These are phyloP conservation scores for Baorangia bicolor DNA, from an alignment of 768 basidiomycete species.

Conservation along the genomic window DNA sequence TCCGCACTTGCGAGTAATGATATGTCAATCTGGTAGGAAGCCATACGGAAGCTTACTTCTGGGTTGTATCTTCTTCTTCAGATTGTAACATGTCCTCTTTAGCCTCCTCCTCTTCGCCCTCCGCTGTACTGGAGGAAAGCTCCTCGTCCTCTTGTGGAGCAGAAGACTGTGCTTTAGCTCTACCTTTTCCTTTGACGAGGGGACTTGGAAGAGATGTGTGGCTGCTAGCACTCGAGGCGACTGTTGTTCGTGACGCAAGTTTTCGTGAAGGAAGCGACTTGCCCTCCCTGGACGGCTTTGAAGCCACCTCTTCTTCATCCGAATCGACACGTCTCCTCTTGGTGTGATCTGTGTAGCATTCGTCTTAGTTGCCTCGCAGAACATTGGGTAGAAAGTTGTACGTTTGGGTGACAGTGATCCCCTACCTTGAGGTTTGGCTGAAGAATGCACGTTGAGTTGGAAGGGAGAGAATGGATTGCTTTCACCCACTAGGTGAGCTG, in stretches of 20 bases:
- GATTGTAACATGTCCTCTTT: constrained; percentile 42
- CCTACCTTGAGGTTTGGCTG: constrained; percentile 42
- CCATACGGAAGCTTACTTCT: constrained; percentile 47
- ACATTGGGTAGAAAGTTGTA: constrained; percentile 1
- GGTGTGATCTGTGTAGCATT: constrained; percentile 25
- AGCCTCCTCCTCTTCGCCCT: constrained; percentile 42
- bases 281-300: constrained; percentile 2
- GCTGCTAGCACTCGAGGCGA: neutral
- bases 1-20: constrained; percentile 51
- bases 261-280: neutral
- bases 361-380: neutral
- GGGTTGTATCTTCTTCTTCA: constrained; percentile 54
- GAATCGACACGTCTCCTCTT: constrained; percentile 59
- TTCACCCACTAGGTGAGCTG: constrained; percentile 12
- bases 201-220: constrained; percentile 1
- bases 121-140: constrained; percentile 32
- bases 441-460: constrained; percentile 5
- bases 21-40: neutral
- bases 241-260: neutral
- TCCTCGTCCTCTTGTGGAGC: constrained; percentile 34
- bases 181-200: constrained; percentile 16
- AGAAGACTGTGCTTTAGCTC: constrained; percentile 15
- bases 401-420: constrained; percentile 22
- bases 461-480: neutral
- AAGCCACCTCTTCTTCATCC: constrained; percentile 43